These are phyloP conservation scores for Escovopsis sp. DNA, from an alignment of 2,329 filamentous ascomycete genomes.

Conservation along the genomic window DNA sequence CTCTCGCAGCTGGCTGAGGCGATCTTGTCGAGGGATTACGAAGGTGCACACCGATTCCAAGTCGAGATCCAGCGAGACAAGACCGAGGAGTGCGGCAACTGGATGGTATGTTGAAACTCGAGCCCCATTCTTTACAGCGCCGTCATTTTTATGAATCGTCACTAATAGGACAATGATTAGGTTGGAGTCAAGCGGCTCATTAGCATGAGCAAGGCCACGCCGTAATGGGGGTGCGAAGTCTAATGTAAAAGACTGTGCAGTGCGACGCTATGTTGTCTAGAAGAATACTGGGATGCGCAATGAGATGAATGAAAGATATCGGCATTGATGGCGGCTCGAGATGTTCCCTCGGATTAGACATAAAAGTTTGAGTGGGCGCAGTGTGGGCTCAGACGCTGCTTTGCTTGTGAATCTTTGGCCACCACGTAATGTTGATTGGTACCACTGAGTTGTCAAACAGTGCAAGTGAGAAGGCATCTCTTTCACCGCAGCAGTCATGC, in stretches of 20 bases:
- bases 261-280: constrained; percentile 8
- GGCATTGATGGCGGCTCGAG: background rate
- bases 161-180: constrained; percentile 33
- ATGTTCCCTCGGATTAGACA: constrained; percentile 3
- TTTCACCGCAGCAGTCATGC: too few relatives aligned
- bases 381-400: background rate
- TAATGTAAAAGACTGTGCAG: constrained; percentile 1
- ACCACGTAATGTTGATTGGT: too few relatives aligned
- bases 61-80: constrained; percentile 63
- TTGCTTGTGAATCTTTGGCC: too few relatives aligned
- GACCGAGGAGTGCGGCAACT: constrained; percentile 68
- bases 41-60: constrained; percentile 52
- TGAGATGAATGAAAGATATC: constrained; percentile 7
- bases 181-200: constrained; percentile 64
- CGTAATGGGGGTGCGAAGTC: constrained; percentile 23
- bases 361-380: background rate
- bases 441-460: too few relatives aligned
- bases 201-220: constrained; percentile 65
- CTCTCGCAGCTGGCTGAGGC: constrained; percentile 50
- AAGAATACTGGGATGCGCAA: constrained; percentile 9
- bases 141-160: background rate
- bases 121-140: background rate
- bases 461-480: too few relatives aligned
- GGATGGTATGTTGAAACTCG: constrained; percentile 56
- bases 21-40: constrained; percentile 55